Evolutionary conservation across 371 early-diverging fungal genomes (phyloP), one percentile per base, ranked within the genome.

Genomic region (Mucor circinelloides): DNA sequence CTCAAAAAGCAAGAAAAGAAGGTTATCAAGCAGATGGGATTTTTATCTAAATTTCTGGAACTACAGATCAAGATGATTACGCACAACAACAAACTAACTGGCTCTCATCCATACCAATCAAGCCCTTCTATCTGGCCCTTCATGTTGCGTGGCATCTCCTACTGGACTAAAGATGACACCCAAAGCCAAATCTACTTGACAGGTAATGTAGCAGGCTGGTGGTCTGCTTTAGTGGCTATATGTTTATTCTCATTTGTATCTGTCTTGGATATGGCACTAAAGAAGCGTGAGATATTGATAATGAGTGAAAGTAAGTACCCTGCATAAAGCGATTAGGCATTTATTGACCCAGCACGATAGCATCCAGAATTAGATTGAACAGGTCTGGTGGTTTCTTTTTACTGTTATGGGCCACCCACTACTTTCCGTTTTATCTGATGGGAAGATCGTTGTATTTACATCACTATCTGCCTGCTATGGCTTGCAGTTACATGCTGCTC

Each of bases 151-250:
- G 99, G 99, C 12, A 95, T 98, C 72, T 91, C 90, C 25, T 98
- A 95, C 81, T 98, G 98, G 98, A 93, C 87, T 27, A 79, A 81
- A 58, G 87, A 86, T 25, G 44, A 12, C 6, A 58, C 32, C 4
- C 73, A 82, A 46, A 78, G 77, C 28, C 93, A 94, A 64, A 88
- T 99, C 68, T 99, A 99, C 75, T 82, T 99, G 68, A 79, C 99
- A 34, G 99, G 99, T 15, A 99, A 99, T 75, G 98, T 99, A 23
- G 67, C 97, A 31, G 78, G 93, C 0, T 99, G 98, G 93, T 99
- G 97, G 92, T 58, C 86, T 38, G 81, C 91, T 13, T 81, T 92
- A 42, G 74, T 83, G 3, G 85, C 91, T 17, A 71, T 93, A 2
- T 68, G 80, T 2, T 52, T 88, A 34, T 97, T 88, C 70, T 75